Conservation (phyloP, 768 basidiomycete genomes). For the Mycena floridula region DNA sequence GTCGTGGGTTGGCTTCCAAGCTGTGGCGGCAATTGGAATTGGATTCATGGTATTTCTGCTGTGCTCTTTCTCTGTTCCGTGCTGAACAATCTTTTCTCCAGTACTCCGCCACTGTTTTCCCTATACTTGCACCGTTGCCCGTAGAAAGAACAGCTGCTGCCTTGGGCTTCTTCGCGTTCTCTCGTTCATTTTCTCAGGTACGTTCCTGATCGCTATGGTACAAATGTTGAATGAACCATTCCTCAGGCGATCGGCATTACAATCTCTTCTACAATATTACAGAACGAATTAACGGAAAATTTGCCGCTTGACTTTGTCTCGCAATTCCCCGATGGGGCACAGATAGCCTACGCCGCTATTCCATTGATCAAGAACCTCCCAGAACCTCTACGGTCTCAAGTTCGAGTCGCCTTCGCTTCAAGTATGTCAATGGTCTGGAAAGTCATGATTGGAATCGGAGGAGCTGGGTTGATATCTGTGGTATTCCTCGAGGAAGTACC, state of each 20-base stretch:
- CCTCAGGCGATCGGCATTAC: slow-evolving; percentile 24
- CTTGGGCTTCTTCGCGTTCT: slow-evolving; percentile 26
- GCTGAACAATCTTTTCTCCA: not conserved
- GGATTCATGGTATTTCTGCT: slow-evolving; percentile 1
- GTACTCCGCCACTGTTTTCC: slow-evolving; percentile 8
- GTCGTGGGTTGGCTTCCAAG: slow-evolving; percentile 16
- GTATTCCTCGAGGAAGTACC: slow-evolving; percentile 7
- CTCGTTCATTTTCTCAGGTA: slow-evolving; percentile 12
- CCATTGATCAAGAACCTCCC: slow-evolving; percentile 16
- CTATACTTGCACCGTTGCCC: slow-evolving; percentile 11
- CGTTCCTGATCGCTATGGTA: slow-evolving; percentile 7
- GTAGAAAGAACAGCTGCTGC: slow-evolving; percentile 27
- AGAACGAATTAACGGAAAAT: slow-evolving; percentile 27
- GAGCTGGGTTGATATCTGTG: not conserved
- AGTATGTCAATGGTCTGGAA: slow-evolving; percentile 11
- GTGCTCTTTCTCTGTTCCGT: not conserved
- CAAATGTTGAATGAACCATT: not conserved
- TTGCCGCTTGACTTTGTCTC: slow-evolving; percentile 13
- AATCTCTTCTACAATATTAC: slow-evolving; percentile 25
- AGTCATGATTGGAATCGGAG: slow-evolving; percentile 7
- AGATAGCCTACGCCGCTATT: slow-evolving; percentile 21
- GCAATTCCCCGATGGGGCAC: slow-evolving; percentile 6
- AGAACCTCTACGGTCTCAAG: slow-evolving; percentile 8
- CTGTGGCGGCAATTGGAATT: slow-evolving; percentile 2
- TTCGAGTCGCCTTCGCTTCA: slow-evolving; percentile 7